These are phyloP conservation scores for Misopates orontium DNA, from an alignment of 257 asterid genomes.

Conservation along the genomic window DNA sequence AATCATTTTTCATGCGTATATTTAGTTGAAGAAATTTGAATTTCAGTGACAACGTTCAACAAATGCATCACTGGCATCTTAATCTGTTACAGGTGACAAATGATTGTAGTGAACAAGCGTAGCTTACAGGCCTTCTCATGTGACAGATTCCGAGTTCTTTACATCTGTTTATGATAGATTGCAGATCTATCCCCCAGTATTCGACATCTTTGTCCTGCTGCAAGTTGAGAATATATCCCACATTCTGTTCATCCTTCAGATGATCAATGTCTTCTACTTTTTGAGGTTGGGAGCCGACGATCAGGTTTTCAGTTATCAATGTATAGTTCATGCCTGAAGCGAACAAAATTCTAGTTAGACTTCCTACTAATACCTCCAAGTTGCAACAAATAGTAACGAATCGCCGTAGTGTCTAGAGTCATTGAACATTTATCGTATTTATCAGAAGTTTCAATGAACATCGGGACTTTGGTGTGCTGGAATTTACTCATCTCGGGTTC, in stretches of 20 bases:
- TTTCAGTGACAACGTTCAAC: background rate
- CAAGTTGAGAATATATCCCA: constrained; percentile 76
- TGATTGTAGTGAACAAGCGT: constrained; percentile 19
- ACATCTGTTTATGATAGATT: constrained; percentile 61
- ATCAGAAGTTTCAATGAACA: background rate
- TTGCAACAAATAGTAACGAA: background rate
- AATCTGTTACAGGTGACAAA: background rate
- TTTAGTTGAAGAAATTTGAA: background rate
- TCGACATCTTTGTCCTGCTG: constrained; percentile 86
- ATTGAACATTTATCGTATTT: background rate
- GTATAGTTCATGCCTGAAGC: constrained; percentile 91
- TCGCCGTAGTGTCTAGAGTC: background rate
- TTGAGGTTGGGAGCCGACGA: constrained; percentile 97
- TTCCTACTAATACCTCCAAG: constrained; percentile 7
- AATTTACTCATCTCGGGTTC: too few relatives aligned
- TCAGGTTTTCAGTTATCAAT: constrained; percentile 72
- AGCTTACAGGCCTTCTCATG: constrained; percentile 97
- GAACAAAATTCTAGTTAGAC: constrained; percentile 26
- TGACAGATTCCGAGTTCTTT: constrained; percentile 63
- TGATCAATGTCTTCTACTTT: constrained; percentile 80
- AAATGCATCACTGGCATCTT: background rate
- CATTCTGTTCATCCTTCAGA: constrained; percentile 67
- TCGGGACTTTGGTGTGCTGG: too few relatives aligned
- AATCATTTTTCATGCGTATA: background rate
- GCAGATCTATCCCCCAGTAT: constrained; percentile 81